These are phyloP conservation scores for Diaporthe citri DNA, from an alignment of 2,329 filamentous ascomycete species.

Conservation along the genomic window DNA sequence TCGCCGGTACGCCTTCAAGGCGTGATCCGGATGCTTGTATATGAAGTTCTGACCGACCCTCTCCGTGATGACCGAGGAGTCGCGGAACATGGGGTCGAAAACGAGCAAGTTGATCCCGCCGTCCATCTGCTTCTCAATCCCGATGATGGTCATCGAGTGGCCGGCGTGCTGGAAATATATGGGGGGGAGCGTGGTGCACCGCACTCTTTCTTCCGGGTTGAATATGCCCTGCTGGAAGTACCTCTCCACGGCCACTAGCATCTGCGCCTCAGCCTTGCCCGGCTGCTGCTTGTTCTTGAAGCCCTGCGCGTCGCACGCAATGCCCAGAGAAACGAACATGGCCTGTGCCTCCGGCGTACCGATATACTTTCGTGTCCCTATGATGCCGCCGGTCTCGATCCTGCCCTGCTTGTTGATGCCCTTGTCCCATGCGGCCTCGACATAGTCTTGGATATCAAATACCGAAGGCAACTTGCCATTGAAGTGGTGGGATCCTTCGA, in stretches of 20 bases:
- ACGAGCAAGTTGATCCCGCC: constrained; percentile 80
- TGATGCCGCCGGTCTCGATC: constrained; percentile 87
- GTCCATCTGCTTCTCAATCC: constrained; percentile 77
- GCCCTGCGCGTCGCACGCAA: constrained; percentile 75
- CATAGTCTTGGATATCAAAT: constrained; percentile 85
- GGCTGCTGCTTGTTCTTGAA: constrained; percentile 62
- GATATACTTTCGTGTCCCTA: constrained; percentile 93
- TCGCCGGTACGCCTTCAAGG: constrained; percentile 81
- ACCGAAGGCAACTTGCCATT: constrained; percentile 76
- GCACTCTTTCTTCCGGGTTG: constrained; percentile 70
- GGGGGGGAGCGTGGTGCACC: constrained; percentile 79
- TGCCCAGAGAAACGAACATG: constrained; percentile 77
- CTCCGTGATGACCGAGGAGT: constrained; percentile 72
- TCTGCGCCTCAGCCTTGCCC: constrained; percentile 62
- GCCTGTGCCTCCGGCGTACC: constrained; percentile 93
- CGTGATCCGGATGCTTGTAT: constrained; percentile 60
- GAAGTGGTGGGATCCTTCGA: constrained; percentile 72
- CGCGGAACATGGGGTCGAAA: constrained; percentile 88
- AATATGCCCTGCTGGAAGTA: constrained; percentile 77
- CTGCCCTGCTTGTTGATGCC: constrained; percentile 83
- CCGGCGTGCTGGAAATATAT: constrained; percentile 92
- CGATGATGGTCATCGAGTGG: constrained; percentile 92
- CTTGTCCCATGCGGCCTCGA: constrained; percentile 89
- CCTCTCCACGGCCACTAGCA: constrained; percentile 76
- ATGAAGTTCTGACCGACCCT: constrained; percentile 64